Percentiles rank a stretch among this genome's conserved stretches.
phyloP scores from a whole-genome alignment of 2,329 filamentous ascomycete genomes.

The Orbilia javanica region DNA sequence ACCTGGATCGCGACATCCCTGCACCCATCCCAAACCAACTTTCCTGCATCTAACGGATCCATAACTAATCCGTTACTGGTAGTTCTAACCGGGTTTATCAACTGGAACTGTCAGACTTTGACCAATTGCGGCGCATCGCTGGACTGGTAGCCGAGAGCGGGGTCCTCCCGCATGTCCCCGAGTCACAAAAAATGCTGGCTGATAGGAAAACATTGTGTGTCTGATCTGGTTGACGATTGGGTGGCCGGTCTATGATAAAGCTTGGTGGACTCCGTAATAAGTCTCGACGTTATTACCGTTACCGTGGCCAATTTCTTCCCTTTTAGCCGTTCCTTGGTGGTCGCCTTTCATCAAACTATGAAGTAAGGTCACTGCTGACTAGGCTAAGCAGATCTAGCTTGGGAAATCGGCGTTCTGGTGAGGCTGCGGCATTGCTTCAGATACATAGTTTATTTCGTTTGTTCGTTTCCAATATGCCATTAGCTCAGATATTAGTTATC shows the following conservation, averaged over 20 bases:
- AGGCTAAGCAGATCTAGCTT: background rate
- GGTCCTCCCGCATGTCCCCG: conserved; percentile 57
- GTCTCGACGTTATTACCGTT: conserved; percentile 32
- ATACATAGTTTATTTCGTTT: background rate
- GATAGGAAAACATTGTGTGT: conserved; percentile 36
- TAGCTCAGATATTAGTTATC: background rate
- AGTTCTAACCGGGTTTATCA: conserved; percentile 40
- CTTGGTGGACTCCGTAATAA: conserved; percentile 41
- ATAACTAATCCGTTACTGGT: conserved; percentile 26
- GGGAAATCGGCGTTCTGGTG: conserved; percentile 34
- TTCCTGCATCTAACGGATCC: conserved; percentile 31
- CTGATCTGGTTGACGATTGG: conserved; percentile 42
- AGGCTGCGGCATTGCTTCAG: conserved; percentile 26
- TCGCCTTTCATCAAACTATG: conserved; percentile 46
- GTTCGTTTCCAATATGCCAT: background rate
- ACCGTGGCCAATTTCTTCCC: conserved; percentile 42
- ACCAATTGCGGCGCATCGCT: conserved; percentile 33
- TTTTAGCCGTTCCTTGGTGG: conserved; percentile 50
- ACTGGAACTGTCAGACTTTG: conserved; percentile 34
- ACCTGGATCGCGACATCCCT: conserved; percentile 18
- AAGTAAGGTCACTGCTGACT: background rate
- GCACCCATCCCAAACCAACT: conserved; percentile 29
- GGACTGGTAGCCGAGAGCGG: conserved; percentile 40
- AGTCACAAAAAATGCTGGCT: conserved; percentile 17
- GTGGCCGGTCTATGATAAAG: conserved; percentile 18